Evolutionary conservation across 139 green algal genomes (phyloP).

Genomic region (Auxenochlorella pyrenoidosa): DNA sequence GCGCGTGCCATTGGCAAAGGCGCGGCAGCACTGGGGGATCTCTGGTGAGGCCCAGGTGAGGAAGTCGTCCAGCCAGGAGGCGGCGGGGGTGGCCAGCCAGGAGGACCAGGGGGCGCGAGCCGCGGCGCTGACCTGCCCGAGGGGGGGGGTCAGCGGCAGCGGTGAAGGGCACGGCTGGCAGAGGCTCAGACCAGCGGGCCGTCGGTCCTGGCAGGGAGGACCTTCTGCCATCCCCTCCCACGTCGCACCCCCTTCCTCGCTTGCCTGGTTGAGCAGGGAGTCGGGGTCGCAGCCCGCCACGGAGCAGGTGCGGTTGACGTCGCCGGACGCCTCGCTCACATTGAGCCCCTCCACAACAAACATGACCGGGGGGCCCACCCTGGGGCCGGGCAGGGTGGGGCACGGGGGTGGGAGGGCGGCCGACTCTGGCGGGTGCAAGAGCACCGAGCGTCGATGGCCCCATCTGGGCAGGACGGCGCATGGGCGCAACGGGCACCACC

Average conservation of each 20-base stretch:
- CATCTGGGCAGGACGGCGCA: too few relatives aligned
- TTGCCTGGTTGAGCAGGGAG: slow-evolving; percentile 80
- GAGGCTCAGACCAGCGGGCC: neutral
- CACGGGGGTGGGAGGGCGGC: neutral
- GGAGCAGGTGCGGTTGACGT: slow-evolving; percentile 78
- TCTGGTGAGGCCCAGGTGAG: slow-evolving; percentile 84
- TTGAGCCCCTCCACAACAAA: slow-evolving; percentile 86
- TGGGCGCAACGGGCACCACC: too few relatives aligned
- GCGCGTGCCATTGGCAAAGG: slow-evolving; percentile 41
- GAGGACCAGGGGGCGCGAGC: slow-evolving; percentile 48
- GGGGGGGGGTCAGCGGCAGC: neutral
- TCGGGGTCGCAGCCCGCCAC: slow-evolving; percentile 76
- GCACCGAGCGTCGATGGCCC: too few relatives aligned
- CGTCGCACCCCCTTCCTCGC: neutral
- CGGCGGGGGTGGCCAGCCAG: slow-evolving; percentile 78
- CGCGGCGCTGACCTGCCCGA: slow-evolving; percentile 47
- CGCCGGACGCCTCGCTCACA: slow-evolving; percentile 50
- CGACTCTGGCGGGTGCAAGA: too few relatives aligned
- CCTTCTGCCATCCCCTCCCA: slow-evolving; percentile 38
- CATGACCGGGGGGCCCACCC: slow-evolving; percentile 89
- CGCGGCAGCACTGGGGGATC: slow-evolving; percentile 65
- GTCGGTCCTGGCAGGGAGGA: neutral
- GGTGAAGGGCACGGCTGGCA: neutral
- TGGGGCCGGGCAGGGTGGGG: neutral
- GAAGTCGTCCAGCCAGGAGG: slow-evolving; percentile 95